Percentiles rank a stretch among this genome's conserved stretches.
phyloP scores from a whole-genome alignment of 345 rosid genomes.

The Linum trigynum region DNA sequence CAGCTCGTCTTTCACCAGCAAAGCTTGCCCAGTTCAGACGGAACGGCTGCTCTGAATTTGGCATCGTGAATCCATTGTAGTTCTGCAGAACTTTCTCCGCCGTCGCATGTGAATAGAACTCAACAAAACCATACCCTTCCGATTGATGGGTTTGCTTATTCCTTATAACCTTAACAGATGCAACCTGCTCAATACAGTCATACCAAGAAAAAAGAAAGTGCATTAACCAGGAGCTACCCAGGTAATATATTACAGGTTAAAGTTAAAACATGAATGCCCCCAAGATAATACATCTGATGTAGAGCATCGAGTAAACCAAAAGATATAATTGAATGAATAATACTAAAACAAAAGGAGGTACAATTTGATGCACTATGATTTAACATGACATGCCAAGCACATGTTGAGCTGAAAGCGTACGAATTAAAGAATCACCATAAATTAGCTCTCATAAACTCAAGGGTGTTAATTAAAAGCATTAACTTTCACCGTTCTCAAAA shows the following conservation, averaged over 20 bases:
- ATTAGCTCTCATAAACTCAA: neutral
- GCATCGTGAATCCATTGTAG: constrained; percentile 69
- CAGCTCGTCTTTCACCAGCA: constrained; percentile 66
- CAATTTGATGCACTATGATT: neutral
- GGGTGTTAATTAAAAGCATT: neutral
- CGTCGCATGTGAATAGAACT: constrained; percentile 61
- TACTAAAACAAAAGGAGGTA: neutral
- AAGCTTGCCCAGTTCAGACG: constrained; percentile 94
- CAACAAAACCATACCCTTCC: constrained; percentile 91
- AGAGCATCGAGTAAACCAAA: no score
- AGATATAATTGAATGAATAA: no score
- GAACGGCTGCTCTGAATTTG: constrained; percentile 78
- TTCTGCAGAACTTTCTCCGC: constrained; percentile 85
- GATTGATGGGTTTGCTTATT: constrained; percentile 85
- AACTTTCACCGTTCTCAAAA: neutral
- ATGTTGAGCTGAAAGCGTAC: neutral
- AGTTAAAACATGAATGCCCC: neutral
- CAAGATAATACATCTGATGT: neutral
- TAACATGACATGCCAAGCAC: neutral
- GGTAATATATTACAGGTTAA: neutral
- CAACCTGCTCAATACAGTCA: constrained; percentile 35
- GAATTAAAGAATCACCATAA: neutral
- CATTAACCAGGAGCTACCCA: neutral
- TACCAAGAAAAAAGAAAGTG: neutral
- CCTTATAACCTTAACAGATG: constrained; percentile 75